Conservation (phyloP, 1,284 basidiomycete genomes). For the Cronartium quercuum region DNA sequence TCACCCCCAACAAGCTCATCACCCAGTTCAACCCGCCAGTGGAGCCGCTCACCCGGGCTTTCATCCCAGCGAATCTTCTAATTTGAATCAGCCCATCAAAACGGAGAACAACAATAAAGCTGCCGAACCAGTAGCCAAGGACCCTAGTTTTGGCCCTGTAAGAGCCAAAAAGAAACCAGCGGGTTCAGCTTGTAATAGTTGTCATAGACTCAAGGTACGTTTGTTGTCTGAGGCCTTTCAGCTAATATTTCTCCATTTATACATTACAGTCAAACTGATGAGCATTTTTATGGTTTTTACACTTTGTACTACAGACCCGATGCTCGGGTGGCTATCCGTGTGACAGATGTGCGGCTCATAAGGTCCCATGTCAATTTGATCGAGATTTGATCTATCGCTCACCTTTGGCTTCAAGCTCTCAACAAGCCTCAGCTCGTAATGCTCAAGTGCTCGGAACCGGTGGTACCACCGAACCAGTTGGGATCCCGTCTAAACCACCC, state of each 20-base stretch:
- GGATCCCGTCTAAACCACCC: constrained; percentile 1
- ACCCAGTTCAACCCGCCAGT: background rate
- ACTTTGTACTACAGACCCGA: constrained; percentile 9
- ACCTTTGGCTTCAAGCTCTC: constrained; percentile 32
- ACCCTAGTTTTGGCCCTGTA: constrained; percentile 25
- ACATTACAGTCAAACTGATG: background rate
- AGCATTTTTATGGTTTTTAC: background rate
- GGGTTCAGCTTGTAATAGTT: constrained; percentile 38
- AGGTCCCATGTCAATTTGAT: constrained; percentile 37
- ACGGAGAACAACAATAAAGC: constrained; percentile 4
- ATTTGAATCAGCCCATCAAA: constrained; percentile 1
- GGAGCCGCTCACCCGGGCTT: background rate
- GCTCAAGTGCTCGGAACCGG: constrained; percentile 10
- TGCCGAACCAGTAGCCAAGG: constrained; percentile 10
- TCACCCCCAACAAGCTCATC: background rate
- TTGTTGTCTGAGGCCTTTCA: background rate
- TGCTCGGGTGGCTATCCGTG: constrained; percentile 38
- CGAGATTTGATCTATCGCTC: constrained; percentile 36
- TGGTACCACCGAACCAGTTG: background rate
- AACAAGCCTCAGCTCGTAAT: constrained; percentile 32
- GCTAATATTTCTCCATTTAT: background rate
- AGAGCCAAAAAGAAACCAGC: constrained; percentile 39
- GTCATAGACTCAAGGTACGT: constrained; percentile 32
- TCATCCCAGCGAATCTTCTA: background rate
- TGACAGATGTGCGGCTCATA: constrained; percentile 39